Base-by-base conservation (phyloP, 306 rosid genomes). In the Luffa aegyptiaca region DNA sequence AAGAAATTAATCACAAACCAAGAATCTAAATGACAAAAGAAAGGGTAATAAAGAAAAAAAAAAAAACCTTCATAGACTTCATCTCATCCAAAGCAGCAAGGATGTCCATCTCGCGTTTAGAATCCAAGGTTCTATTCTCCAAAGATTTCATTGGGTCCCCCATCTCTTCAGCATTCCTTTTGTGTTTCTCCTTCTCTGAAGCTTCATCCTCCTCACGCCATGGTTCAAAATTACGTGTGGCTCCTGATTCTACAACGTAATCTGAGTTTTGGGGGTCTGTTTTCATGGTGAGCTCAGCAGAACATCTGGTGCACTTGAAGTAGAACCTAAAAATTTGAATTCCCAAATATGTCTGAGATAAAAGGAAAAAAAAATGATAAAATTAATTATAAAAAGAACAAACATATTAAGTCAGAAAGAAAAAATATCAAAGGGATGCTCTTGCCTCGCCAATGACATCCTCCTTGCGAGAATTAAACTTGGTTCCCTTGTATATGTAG, bases 31-130 rank as follows among this genome's bases (percentile, higher is more conserved):
- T 49, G 10, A 14, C 39, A 33, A 48, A 80, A 41, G 36, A 75
- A 51, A 31, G 52, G 44, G 49, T 41, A 61, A 9, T 13, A 59
- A 14, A 52, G 31, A 26, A 75, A 41, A 10, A 59, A 26, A 75
- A 41, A 10, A 59, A 48, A 41, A 81, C 98, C 98, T 91, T 94
- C 98, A 92, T 92, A 59, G 98, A 94, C 85, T 90, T 94, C 98
- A 94, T 94, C 84, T 94, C 98, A 87, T 94, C 98, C 86, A 94
- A 81, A 49, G 98, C 96, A 72, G 98, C 96, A 80, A 94, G 86
- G 81, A 92, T 91, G 76, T 89, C 92, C 90, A 89, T 87, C 81
- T 89, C 90, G 4, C 89, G 86, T 81, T 94, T 94, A 9, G 98
- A 94, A 84, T 94, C 98, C 83, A 88, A 81, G 17, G 97, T 94